A percentile compares a stretch with the other conserved stretches of the same genome.
Conservation (phyloP, 1,284 basidiomycete genomes). For the Pascua guehoae region DNA sequence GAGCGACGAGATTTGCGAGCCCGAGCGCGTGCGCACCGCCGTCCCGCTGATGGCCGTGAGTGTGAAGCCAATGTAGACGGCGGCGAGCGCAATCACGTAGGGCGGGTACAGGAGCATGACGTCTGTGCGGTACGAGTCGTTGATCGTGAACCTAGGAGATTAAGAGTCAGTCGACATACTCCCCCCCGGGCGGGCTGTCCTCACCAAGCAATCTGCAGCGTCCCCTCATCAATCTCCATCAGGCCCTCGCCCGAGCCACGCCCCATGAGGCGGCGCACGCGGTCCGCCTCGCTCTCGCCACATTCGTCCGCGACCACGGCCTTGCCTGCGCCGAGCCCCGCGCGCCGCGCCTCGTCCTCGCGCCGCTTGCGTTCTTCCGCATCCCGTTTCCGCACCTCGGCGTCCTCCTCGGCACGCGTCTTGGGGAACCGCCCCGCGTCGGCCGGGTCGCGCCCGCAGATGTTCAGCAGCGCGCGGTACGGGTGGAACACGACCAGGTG, state of each 20-base stretch:
- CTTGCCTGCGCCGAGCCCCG: slow-evolving; percentile 7
- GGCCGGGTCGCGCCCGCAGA: slow-evolving; percentile 58
- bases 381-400: slow-evolving; percentile 33
- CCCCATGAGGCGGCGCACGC: slow-evolving; percentile 40
- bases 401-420: slow-evolving; percentile 40
- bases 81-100: slow-evolving; percentile 85
- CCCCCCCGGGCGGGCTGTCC: too few relatives aligned
- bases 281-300: slow-evolving; percentile 34
- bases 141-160: slow-evolving; percentile 88
- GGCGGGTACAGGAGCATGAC: slow-evolving; percentile 88
- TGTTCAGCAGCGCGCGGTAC: slow-evolving; percentile 75
- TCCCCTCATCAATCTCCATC: slow-evolving; percentile 52
- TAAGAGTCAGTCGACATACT: neutral
- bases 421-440: slow-evolving; percentile 42
- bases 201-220: slow-evolving; percentile 55
- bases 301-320: slow-evolving; percentile 15
- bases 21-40: slow-evolving; percentile 48
- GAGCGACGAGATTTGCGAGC: slow-evolving; percentile 50
- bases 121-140: slow-evolving; percentile 90
- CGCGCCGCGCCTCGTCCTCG: slow-evolving; percentile 26
- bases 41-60: slow-evolving; percentile 37
- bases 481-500: slow-evolving; percentile 92
- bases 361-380: slow-evolving; percentile 27
- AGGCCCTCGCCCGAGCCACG: slow-evolving; percentile 47
- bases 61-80: slow-evolving; percentile 75